Evolutionary conservation across 2,329 filamentous ascomycete genomes (phyloP).

Genomic region (Paecilomyces dactylethromorphus): DNA sequence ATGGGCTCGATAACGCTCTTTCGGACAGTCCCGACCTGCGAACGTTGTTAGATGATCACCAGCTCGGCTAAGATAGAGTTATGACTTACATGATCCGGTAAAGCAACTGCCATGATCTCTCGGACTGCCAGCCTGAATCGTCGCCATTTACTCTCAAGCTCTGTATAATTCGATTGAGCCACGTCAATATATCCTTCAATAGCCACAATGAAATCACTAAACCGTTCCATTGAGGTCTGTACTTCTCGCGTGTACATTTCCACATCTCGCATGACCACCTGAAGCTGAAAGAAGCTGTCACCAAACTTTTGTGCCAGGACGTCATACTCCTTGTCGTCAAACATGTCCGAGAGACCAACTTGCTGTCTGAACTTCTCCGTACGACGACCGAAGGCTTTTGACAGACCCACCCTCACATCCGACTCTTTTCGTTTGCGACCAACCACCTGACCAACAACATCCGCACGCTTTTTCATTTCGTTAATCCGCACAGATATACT

Average conservation of each 20-base stretch:
- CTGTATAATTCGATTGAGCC: slow-evolving; percentile 64
- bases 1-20: slow-evolving; percentile 82
- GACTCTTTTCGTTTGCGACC: slow-evolving; percentile 80
- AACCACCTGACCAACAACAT: slow-evolving; percentile 85
- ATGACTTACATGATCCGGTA: slow-evolving; percentile 68
- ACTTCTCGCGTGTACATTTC: slow-evolving; percentile 84
- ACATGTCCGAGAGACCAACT: slow-evolving; percentile 56
- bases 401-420: slow-evolving; percentile 74
- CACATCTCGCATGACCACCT: slow-evolving; percentile 89
- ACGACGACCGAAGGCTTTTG: slow-evolving; percentile 82
- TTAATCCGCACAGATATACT: slow-evolving; percentile 68
- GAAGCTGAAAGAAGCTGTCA: slow-evolving; percentile 84
- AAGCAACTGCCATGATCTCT: slow-evolving; percentile 73
- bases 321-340: slow-evolving; percentile 76
- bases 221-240: slow-evolving; percentile 70
- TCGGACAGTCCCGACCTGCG: slow-evolving; percentile 58
- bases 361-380: slow-evolving; percentile 77
- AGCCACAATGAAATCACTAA: slow-evolving; percentile 71
- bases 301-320: slow-evolving; percentile 79
- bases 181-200: slow-evolving; percentile 76
- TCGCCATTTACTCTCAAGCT: slow-evolving; percentile 91
- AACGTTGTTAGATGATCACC: slow-evolving; percentile 2
- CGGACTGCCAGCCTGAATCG: slow-evolving; percentile 81
- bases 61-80: neutral
- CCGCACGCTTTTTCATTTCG: slow-evolving; percentile 89